Percentiles rank a stretch among this genome's conserved stretches.
Conservation (phyloP, 352 stramenopile species). For the Phytophthora sp. region DNA sequence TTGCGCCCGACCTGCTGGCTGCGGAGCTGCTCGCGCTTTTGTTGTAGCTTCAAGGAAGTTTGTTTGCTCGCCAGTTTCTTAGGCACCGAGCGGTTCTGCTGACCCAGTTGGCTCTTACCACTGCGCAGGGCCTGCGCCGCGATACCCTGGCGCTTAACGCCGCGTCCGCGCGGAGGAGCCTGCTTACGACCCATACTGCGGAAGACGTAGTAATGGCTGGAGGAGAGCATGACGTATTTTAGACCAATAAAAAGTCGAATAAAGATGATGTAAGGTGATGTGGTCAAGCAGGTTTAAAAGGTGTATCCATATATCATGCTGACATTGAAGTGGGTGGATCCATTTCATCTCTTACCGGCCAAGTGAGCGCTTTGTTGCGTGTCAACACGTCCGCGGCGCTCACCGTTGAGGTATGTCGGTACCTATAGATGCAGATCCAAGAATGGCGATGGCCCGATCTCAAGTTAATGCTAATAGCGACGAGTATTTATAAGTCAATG, state of each 20-base stretch:
- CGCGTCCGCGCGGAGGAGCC: conserved; percentile 24
- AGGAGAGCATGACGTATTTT: conserved; percentile 12
- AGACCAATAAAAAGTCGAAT: conserved; percentile 8
- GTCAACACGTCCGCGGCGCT: conserved; percentile 1
- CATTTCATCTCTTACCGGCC: conserved; percentile 4
- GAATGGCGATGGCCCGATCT: not conserved
- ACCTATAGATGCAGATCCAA: conserved; percentile 1
- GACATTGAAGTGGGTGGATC: conserved; percentile 27
- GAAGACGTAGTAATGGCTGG: conserved; percentile 21
- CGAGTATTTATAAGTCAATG: conserved; percentile 12
- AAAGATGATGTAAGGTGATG: not conserved
- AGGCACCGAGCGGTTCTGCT: conserved; percentile 29
- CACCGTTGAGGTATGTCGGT: conserved; percentile 12
- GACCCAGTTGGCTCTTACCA: conserved; percentile 28
- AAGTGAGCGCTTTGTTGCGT: conserved; percentile 18
- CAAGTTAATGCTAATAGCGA: not conserved
- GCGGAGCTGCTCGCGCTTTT: conserved; percentile 74
- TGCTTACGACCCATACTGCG: conserved; percentile 33
- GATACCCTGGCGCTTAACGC: conserved; percentile 40
- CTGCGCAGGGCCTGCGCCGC: conserved; percentile 30
- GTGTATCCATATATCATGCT: conserved; percentile 13
- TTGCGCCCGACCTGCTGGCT: conserved; percentile 53
- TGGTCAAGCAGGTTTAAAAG: not conserved
- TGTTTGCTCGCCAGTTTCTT: conserved; percentile 56
- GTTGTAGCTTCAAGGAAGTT: conserved; percentile 50